Conservation (phyloP, 1,139 yeast genomes). For the Arxiozyma telluris region DNA sequence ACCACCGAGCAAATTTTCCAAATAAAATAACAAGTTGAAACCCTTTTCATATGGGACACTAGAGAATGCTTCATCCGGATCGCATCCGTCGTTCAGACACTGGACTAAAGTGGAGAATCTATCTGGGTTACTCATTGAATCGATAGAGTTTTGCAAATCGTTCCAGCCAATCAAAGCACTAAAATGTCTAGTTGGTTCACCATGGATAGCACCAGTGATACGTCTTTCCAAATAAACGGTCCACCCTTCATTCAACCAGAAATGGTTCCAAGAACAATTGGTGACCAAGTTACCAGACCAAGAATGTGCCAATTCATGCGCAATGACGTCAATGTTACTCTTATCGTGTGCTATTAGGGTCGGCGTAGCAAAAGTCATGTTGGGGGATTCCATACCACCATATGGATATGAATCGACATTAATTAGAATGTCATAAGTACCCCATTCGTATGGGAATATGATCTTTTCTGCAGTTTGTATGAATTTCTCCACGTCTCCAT, state of each 20-base stretch:
- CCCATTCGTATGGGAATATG: conserved; percentile 82
- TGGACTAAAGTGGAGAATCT: conserved; percentile 62
- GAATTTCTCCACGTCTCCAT: conserved; percentile 71
- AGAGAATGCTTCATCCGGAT: conserved; percentile 86
- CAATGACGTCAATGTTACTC: conserved; percentile 78
- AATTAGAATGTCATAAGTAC: conserved; percentile 69
- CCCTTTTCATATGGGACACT: conserved; percentile 91
- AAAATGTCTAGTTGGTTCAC: conserved; percentile 70
- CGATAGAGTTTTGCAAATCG: conserved; percentile 59
- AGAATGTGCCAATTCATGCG: conserved; percentile 87
- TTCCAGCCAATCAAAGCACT: conserved; percentile 84
- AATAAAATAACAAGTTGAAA: conserved; percentile 61
- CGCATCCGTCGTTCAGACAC: conserved; percentile 52
- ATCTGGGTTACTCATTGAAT: conserved; percentile 44
- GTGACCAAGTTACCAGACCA: conserved; percentile 91
- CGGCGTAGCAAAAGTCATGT: conserved; percentile 85
- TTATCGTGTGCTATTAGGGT: conserved; percentile 81
- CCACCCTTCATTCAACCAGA: conserved; percentile 96
- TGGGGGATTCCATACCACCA: conserved; percentile 95
- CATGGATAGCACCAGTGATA: conserved; percentile 67
- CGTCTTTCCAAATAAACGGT: conserved; percentile 86
- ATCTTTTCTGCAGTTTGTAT: conserved; percentile 60
- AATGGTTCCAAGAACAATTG: conserved; percentile 86
- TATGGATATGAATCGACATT: conserved; percentile 82
- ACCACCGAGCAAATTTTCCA: conserved; percentile 64